Percentiles rank a stretch among this genome's conserved stretches.
Evolutionary conservation across 1,139 yeast species (phyloP).

Genomic region (Martiniozyma asiatica): DNA sequence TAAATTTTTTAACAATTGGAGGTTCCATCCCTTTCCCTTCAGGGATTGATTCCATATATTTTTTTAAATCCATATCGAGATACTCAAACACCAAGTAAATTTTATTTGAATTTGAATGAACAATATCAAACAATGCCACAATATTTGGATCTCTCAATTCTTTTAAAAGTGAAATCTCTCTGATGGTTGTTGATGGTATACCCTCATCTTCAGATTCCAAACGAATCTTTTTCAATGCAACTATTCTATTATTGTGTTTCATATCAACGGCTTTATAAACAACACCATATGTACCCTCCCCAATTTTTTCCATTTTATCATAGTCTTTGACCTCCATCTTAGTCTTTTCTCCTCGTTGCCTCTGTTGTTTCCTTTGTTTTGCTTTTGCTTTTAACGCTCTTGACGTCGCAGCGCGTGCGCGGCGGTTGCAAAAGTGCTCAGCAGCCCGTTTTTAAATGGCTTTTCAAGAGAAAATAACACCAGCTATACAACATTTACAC

Average conservation of each 20-base stretch:
- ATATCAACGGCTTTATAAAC: constrained; percentile 92
- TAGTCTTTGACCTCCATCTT: constrained; percentile 73
- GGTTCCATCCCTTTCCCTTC: constrained; percentile 84
- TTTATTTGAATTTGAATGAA: constrained; percentile 94
- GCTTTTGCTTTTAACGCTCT: not conserved
- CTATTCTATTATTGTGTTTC: constrained; percentile 79
- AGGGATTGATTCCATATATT: constrained; percentile 94
- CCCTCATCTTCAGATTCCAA: constrained; percentile 98
- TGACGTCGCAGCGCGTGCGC: too few relatives aligned
- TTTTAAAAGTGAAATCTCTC: constrained; percentile 87
- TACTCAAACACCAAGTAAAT: constrained; percentile 88
- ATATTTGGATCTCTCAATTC: constrained; percentile 90
- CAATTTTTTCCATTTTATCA: constrained; percentile 89
- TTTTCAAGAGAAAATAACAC: too few relatives aligned
- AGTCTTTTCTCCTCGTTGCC: constrained; percentile 3
- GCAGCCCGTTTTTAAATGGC: too few relatives aligned
- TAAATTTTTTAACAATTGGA: constrained; percentile 82
- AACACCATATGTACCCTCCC: constrained; percentile 98
- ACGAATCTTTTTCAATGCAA: constrained; percentile 89
- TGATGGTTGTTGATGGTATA: constrained; percentile 94
- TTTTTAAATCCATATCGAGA: constrained; percentile 85
- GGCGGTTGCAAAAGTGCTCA: too few relatives aligned
- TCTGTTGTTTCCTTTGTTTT: not conserved
- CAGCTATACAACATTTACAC: too few relatives aligned
- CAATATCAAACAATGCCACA: constrained; percentile 83